Conservation (phyloP, 176 grass and related monocot genomes). For the Oryza brachyantha region DNA sequence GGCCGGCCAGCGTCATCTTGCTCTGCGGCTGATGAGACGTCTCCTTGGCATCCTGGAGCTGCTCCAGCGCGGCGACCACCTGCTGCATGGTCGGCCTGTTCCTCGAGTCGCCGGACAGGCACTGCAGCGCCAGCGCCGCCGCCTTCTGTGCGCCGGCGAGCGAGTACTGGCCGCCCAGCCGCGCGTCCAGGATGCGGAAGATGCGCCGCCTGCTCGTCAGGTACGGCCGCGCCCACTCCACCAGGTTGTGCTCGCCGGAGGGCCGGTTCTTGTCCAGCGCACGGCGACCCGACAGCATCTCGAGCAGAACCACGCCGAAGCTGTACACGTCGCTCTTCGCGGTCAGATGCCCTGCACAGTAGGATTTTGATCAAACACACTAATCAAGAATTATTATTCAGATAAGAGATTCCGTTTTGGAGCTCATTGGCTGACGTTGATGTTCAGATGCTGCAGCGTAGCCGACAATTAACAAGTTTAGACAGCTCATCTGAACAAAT, state of each 20-base stretch:
- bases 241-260: constrained; percentile 56
- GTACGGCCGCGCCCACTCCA: constrained; percentile 75
- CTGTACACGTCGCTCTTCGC: constrained; percentile 72
- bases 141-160: constrained; percentile 48
- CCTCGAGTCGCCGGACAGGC: constrained; percentile 48
- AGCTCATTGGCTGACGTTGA: not conserved
- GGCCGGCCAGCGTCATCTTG: not conserved
- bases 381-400: not conserved
- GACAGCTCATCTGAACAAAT: not conserved
- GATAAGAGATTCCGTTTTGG: not conserved
- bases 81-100: constrained; percentile 60
- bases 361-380: not conserved
- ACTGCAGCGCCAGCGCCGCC: constrained; percentile 41
- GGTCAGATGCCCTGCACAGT: constrained; percentile 50
- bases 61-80: constrained; percentile 45
- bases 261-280: constrained; percentile 74
- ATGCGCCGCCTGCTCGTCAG: constrained; percentile 47
- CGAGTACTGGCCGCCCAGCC: constrained; percentile 54
- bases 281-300: constrained; percentile 52
- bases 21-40: not conserved
- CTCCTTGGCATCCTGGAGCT: constrained; percentile 50
- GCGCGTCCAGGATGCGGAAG: constrained; percentile 45
- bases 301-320: constrained; percentile 66
- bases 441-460: not conserved
- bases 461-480: not conserved